Base-by-base conservation (phyloP, 495 filamentous ascomycete species). In the Aspergillus avenaceus region DNA sequence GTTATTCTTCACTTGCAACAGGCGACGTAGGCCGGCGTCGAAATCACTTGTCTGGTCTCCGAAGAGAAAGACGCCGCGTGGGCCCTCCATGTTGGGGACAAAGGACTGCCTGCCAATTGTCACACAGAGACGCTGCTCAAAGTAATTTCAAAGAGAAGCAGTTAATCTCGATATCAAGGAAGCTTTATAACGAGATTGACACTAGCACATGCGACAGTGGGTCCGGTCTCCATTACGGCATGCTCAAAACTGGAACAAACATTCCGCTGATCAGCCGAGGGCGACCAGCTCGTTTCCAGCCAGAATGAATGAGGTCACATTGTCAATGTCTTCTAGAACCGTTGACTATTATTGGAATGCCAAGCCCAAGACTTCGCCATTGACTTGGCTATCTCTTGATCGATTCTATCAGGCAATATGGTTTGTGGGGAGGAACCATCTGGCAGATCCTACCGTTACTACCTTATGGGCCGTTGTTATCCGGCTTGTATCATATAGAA, bases 1-100 rank as follows among this genome's bases (percentile, higher is more conserved):
- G 60, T 87, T 83, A 52, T 82, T 81, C 57, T 84, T 84, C 43
- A 76, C 74, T 50, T 82, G 75, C 60, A 84, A 56, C 65, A 87
- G 53, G 72, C 75, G 72, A 73, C 77, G 75, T 42, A 91, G 71
- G 44, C 86, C 82, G 40, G 75, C 72, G 54, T 85, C 82, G 45
- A 84, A 84, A 60, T 88, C 83, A 55, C 83, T 75, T 23, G 86
- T 89, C 73, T 90, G 86, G 66, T 93, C 87, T 72, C 88, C 88
- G 64, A 91, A 90, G 58, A 87, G 63, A 64, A 70, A 75, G 53
- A 70, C 64, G 41, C 57, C 64, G 53, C 60, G 62, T 43, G 54
- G 53, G 34, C 52, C 61, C 52, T 59, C 64, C 70, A 73, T 73
- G 9, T 11, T 63, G 7, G 23, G 52, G 25, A 31, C 25, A 27